Evolutionary conservation across 2,329 filamentous ascomycete genomes (phyloP), one percentile per base, ranked within the genome.

Genomic region (Penicillium nordicum): DNA sequence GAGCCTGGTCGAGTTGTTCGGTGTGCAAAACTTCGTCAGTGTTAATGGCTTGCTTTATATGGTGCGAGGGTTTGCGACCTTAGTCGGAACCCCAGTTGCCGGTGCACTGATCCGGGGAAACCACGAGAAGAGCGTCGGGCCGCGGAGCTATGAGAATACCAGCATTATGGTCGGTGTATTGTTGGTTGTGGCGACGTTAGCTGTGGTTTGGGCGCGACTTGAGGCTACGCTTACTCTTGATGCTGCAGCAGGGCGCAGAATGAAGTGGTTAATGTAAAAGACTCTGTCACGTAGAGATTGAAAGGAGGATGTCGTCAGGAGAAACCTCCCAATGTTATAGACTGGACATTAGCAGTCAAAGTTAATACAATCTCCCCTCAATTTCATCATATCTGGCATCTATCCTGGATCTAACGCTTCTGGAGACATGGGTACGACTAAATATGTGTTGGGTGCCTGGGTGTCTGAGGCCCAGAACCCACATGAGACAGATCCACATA

Each of bases 1-100:
- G 0, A 69, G 70, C 16, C 59, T 76, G 23, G 72, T 75, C 0
- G 74, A 76, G 42, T 52, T 76, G 1, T 76, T 76, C 40, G 74
- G 73, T 2, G 65, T 73, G 2, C 72, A 75, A 47, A 68, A 74
- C 23, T 74, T 74, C 51, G 69, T 70, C 7, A 69, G 67, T 48
- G 73, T 76, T 14, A 76, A 72, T 52, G 74, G 74, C 0, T 67
- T 75, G 21, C 55, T 76, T 18, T 76, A 76, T 53, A 74, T 76
- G 66, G 62, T 76, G 1, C 61, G 72, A 41, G 74, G 74, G 1
- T 57, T 76, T 25, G 73, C 69, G 2, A 72, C 73, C 0, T 52
- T 77, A 34, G 60, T 75, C 25, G 74, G 74, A 7, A 76, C 74
- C 3, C 75, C 74, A 0, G 63, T 74, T 25, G 66, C 66, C 0